Evolutionary conservation across 2,329 filamentous ascomycete species (phyloP).

Genomic region (Aspergillus ochraceoroseus): DNA sequence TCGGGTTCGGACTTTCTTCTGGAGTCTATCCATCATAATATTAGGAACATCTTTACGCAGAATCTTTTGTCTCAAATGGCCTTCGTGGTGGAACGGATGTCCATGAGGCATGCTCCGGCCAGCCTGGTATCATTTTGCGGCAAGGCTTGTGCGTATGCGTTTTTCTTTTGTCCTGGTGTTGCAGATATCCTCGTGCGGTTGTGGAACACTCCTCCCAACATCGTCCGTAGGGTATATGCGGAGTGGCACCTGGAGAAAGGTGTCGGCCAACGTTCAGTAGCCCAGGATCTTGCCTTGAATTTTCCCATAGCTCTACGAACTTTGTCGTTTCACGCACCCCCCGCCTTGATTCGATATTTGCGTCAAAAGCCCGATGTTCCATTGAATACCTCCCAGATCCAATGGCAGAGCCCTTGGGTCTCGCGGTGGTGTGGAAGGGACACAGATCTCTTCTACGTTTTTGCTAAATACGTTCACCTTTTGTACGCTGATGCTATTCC

Average conservation of each 20-base stretch:
- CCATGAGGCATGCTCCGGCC: conserved; percentile 64
- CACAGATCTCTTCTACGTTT: conserved; percentile 86
- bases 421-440: conserved; percentile 81
- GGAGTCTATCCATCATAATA: conserved; percentile 78
- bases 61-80: conserved; percentile 79
- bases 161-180: conserved; percentile 84
- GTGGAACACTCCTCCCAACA: conserved; percentile 66
- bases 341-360: conserved; percentile 55
- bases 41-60: conserved; percentile 77
- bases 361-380: conserved; percentile 63
- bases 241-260: conserved; percentile 62
- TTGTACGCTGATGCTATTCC: conserved; percentile 70
- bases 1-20: conserved; percentile 62
- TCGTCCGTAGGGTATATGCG: conserved; percentile 65
- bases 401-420: conserved; percentile 81
- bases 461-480: conserved; percentile 81
- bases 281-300: conserved; percentile 60
- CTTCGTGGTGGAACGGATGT: conserved; percentile 86
- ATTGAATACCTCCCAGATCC: conserved; percentile 64
- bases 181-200: conserved; percentile 77
- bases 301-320: conserved; percentile 65
- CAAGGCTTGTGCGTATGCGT: conserved; percentile 86
- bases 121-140: conserved; percentile 79
- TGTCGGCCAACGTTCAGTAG: conserved; percentile 46
- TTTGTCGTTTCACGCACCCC: conserved; percentile 60